Conservation (phyloP, 495 filamentous ascomycete species). For the Annulohypoxylon bovei region DNA sequence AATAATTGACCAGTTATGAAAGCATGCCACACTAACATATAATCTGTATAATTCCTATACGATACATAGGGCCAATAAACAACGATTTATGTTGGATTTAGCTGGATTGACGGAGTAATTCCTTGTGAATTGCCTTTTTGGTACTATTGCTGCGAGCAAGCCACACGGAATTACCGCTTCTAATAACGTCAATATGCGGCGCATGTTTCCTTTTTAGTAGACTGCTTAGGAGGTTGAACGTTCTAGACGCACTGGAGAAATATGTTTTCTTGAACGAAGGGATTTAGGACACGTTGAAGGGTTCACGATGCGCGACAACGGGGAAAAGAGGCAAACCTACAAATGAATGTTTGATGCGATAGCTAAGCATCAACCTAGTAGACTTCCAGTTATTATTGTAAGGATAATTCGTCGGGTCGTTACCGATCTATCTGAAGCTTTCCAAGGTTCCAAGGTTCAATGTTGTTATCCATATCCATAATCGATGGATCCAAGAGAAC, state of each 20-base stretch:
- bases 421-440: conserved; percentile 13
- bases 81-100: background rate
- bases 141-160: conserved; percentile 12
- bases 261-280: conserved; percentile 17
- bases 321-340: background rate
- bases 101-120: conserved; percentile 4
- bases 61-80: conserved; percentile 5
- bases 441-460: background rate
- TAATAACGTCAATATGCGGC: conserved; percentile 12
- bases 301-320: background rate
- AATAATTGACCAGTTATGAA: conserved; percentile 8
- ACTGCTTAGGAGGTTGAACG: background rate
- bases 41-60: background rate
- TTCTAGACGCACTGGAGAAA: background rate
- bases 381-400: background rate
- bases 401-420: background rate
- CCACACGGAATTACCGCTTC: conserved; percentile 12
- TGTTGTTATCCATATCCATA: background rate
- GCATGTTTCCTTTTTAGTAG: conserved; percentile 19
- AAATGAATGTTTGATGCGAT: conserved; percentile 2
- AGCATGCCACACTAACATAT: conserved; percentile 5
- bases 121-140: conserved; percentile 6
- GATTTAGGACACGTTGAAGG: conserved; percentile 17
- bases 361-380: background rate
- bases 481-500: background rate